A percentile compares a stretch with the other conserved stretches of the same genome.
Conservation (phyloP, 139 green algal genomes). For the Micromonas commoda region DNA sequence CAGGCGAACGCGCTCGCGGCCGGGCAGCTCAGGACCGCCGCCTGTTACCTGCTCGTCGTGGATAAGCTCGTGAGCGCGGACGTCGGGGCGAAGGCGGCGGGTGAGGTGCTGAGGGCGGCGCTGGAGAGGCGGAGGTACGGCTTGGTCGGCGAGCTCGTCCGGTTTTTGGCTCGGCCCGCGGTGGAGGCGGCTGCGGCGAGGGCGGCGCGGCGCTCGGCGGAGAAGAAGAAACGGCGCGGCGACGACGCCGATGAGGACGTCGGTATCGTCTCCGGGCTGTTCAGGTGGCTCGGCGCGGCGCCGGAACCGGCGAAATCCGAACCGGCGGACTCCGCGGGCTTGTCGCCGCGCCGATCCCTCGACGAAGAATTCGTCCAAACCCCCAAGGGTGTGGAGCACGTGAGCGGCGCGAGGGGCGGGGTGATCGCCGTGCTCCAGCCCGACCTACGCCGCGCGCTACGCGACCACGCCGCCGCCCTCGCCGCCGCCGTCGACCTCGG, state of each 20-base stretch:
- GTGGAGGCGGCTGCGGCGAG: too few species aligned
- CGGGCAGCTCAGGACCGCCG: slow-evolving; percentile 45
- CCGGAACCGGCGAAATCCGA: too few species aligned
- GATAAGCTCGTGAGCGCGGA: slow-evolving; percentile 60
- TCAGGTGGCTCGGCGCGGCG: neutral
- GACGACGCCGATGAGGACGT: neutral
- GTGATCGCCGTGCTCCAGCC: neutral
- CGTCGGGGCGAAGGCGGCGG: slow-evolving; percentile 38
- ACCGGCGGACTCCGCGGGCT: neutral
- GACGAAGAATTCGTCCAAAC: too few species aligned
- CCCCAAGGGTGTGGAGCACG: neutral
- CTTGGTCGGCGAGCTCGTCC: slow-evolving; percentile 5
- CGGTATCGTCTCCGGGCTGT: neutral
- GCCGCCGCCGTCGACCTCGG: neutral
- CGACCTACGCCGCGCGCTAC: neutral
- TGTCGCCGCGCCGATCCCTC: too few species aligned
- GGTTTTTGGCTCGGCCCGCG: neutral
- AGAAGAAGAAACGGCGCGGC: too few species aligned
- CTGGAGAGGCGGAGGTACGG: neutral
- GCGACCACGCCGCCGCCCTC: neutral
- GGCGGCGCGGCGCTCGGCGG: neutral
- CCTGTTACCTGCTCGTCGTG: slow-evolving; percentile 71
- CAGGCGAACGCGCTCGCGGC: slow-evolving; percentile 49
- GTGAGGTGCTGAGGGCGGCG: neutral
- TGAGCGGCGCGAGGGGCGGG: neutral